phyloP scores from a whole-genome alignment of 495 filamentous ascomycete genomes.

The Aspergillus heteromorphus region DNA sequence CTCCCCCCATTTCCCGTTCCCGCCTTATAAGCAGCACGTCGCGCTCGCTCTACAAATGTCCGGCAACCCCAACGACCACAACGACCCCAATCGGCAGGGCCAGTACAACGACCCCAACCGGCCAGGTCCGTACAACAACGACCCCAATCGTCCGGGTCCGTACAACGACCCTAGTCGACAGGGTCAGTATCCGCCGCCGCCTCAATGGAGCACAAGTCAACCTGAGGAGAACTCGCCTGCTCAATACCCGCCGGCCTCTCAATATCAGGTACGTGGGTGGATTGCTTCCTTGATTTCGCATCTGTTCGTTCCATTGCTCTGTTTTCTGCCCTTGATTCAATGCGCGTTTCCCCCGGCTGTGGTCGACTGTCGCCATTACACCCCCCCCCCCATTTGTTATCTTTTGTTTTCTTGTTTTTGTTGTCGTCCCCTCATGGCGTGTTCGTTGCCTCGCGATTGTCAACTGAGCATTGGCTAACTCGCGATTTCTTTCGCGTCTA shows the following conservation, averaged over 20 bases:
- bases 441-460: background rate
- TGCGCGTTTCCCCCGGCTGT: background rate
- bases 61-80: slow-evolving; percentile 37
- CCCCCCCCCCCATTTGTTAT: too few species aligned
- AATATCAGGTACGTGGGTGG: slow-evolving; percentile 39
- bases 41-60: slow-evolving; percentile 40
- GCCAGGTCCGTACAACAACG: slow-evolving; percentile 32
- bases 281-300: slow-evolving; percentile 7
- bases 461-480: background rate
- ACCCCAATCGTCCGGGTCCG: slow-evolving; percentile 28
- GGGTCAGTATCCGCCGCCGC: slow-evolving; percentile 44
- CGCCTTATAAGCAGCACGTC: slow-evolving; percentile 16
- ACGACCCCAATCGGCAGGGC: slow-evolving; percentile 30
- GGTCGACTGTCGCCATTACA: background rate
- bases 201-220: slow-evolving; percentile 42
- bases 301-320: background rate
- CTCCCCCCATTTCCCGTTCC: slow-evolving; percentile 9
- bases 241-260: slow-evolving; percentile 28
- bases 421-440: slow-evolving; percentile 5
- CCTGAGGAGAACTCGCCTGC: slow-evolving; percentile 34
- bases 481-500: slow-evolving; percentile 5
- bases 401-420: slow-evolving; percentile 1
- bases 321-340: too few species aligned
- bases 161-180: slow-evolving; percentile 43
- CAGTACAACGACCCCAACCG: slow-evolving; percentile 40